These are phyloP conservation scores for Psophocarpus tetragonolobus DNA, from an alignment of 306 rosid genomes.

Conservation along the genomic window DNA sequence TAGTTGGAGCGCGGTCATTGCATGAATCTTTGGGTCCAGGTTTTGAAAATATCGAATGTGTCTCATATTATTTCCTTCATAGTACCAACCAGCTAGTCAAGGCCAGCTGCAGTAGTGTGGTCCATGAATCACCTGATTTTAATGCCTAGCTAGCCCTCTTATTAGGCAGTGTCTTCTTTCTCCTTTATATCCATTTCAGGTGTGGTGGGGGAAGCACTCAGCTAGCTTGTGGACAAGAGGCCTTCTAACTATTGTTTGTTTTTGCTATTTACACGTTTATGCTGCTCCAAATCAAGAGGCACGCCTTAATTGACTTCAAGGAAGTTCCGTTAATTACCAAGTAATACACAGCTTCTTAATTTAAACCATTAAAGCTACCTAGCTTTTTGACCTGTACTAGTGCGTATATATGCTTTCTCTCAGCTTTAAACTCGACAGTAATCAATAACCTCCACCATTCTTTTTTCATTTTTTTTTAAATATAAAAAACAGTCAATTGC, in stretches of 20 bases:
- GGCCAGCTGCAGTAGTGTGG: slow-evolving; percentile 52
- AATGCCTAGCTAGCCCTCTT: slow-evolving; percentile 41
- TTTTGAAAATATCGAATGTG: slow-evolving; percentile 38
- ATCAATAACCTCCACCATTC: neutral
- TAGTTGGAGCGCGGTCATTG: slow-evolving; percentile 43
- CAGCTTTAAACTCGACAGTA: neutral
- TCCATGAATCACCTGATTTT: slow-evolving; percentile 67
- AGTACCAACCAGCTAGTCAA: slow-evolving; percentile 50
- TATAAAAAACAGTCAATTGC: neutral
- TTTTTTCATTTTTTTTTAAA: neutral
- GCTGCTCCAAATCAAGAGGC: slow-evolving; percentile 30
- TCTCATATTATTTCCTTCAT: slow-evolving; percentile 23
- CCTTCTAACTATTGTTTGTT: neutral
- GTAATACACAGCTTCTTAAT: neutral
- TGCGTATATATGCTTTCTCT: neutral
- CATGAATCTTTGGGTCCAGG: slow-evolving; percentile 50
- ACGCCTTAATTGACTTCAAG: neutral
- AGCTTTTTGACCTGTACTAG: neutral
- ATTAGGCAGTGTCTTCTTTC: slow-evolving; percentile 40
- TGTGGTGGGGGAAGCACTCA: slow-evolving; percentile 28
- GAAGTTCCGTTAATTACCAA: neutral
- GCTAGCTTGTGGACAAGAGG: slow-evolving; percentile 25
- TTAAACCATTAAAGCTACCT: neutral
- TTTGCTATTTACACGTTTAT: neutral
- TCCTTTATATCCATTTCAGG: slow-evolving; percentile 48